Evolutionary conservation across 2,329 filamentous ascomycete genomes (phyloP).

Genomic region (Apiospora rasikravindrae): DNA sequence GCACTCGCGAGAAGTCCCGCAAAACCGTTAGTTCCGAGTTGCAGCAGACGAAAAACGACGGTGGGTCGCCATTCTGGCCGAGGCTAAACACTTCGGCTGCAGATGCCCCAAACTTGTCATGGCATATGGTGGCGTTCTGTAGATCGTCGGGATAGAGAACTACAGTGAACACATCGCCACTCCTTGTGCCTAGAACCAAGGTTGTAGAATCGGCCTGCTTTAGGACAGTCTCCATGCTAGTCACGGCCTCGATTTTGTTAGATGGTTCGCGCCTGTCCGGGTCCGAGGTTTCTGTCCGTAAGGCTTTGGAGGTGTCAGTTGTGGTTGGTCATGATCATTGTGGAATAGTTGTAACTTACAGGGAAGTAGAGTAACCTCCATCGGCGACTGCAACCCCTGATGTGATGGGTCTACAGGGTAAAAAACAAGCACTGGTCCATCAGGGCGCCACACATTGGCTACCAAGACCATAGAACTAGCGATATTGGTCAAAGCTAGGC

Average conservation of each 20-base stretch:
- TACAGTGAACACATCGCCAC: conserved; percentile 55
- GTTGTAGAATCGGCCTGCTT: conserved; percentile 35
- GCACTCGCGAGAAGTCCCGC: background rate
- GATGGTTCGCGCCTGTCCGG: background rate
- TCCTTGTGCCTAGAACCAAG: conserved; percentile 55
- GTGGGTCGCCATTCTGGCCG: conserved; percentile 46
- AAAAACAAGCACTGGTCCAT: conserved; percentile 28
- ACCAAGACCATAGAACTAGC: conserved; percentile 28
- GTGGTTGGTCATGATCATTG: background rate
- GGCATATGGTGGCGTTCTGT: conserved; percentile 20
- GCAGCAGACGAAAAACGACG: conserved; percentile 49
- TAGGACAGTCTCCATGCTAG: conserved; percentile 47
- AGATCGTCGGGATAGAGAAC: conserved; percentile 28
- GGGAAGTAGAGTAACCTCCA: background rate
- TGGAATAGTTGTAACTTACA: background rate
- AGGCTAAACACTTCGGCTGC: conserved; percentile 36
- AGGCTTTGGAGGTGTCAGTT: background rate
- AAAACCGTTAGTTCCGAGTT: conserved; percentile 33
- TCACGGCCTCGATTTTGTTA: conserved; percentile 47
- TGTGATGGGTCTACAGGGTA: conserved; percentile 23
- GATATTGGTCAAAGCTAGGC: conserved; percentile 40
- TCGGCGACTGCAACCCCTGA: background rate
- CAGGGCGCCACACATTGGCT: conserved; percentile 31
- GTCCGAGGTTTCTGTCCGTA: background rate
- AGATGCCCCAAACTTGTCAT: conserved; percentile 36